These are phyloP conservation scores for Thraustochytrium aureum DNA, from an alignment of 352 stramenopile species.

Conservation along the genomic window DNA sequence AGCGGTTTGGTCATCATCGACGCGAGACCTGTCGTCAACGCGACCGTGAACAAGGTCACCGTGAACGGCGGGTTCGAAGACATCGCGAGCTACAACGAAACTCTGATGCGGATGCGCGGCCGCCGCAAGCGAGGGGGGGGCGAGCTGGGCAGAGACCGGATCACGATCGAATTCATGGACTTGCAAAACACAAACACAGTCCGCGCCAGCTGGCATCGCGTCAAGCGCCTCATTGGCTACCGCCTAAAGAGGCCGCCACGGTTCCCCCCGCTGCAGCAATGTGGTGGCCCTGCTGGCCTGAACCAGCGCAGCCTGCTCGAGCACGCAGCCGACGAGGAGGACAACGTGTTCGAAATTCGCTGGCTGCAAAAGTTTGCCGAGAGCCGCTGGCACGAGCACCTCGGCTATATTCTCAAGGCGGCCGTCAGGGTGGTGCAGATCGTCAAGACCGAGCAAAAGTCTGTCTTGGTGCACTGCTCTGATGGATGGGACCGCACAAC, in stretches of 20 bases:
- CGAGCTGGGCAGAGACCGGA: conserved; percentile 60
- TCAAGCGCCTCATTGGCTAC: conserved; percentile 25
- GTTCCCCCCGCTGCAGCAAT: background rate
- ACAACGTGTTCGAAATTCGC: conserved; percentile 30
- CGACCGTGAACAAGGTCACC: conserved; percentile 76
- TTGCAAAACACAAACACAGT: conserved; percentile 63
- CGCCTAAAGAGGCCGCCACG: background rate
- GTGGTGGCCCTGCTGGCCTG: background rate
- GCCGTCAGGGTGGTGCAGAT: conserved; percentile 12
- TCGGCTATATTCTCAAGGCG: conserved; percentile 37
- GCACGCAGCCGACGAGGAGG: conserved; percentile 22
- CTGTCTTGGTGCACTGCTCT: conserved; percentile 59
- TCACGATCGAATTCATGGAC: conserved; percentile 53
- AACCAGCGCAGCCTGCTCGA: conserved; percentile 18
- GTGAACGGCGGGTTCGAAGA: conserved; percentile 80
- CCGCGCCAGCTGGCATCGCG: conserved; percentile 54
- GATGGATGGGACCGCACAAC: conserved; percentile 99
- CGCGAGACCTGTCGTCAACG: conserved; percentile 69
- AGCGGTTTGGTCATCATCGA: conserved; percentile 71
- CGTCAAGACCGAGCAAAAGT: conserved; percentile 34
- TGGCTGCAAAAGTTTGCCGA: conserved; percentile 36
- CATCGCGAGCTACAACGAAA: conserved; percentile 90
- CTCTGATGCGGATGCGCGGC: background rate
- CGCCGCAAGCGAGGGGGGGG: conserved; percentile 42
- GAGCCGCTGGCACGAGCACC: conserved; percentile 40